Conservation (phyloP, 192 early-diverging fungal species). For the Chytriomyces sp. region DNA sequence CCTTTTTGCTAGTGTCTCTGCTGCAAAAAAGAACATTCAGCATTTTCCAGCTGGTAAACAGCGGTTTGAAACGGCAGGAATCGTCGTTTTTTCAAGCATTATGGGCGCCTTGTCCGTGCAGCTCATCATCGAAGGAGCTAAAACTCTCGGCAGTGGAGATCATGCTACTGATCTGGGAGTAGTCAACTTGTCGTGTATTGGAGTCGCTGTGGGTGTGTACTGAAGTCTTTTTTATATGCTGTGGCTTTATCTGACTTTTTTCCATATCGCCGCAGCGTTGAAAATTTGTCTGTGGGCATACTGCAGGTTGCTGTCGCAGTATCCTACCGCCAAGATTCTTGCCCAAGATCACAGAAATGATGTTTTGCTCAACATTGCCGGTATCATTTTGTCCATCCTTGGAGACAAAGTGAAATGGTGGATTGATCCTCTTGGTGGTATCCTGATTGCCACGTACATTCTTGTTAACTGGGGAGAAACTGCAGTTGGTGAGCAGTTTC, state of each 20-base stretch:
- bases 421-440: constrained; percentile 73
- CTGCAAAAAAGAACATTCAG: constrained; percentile 55
- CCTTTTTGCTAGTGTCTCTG: constrained; percentile 33
- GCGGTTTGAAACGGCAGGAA: constrained; percentile 75
- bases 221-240: background rate
- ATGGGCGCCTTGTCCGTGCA: constrained; percentile 74
- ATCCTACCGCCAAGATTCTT: constrained; percentile 66
- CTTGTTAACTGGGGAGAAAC: constrained; percentile 68
- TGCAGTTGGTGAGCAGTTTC: constrained; percentile 51
- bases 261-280: background rate
- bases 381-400: constrained; percentile 63
- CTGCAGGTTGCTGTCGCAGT: constrained; percentile 64
- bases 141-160: background rate
- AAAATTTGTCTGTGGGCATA: constrained; percentile 59
- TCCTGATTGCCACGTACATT: constrained; percentile 71
- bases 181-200: constrained; percentile 54
- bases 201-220: constrained; percentile 51
- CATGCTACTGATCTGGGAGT: background rate
- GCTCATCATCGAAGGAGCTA: constrained; percentile 47
- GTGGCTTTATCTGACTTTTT: background rate
- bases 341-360: constrained; percentile 79
- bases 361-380: constrained; percentile 67
- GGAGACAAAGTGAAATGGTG: constrained; percentile 64
- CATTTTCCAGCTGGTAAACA: constrained; percentile 71
- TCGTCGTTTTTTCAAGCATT: constrained; percentile 54